Evolutionary conservation across 2,329 filamentous ascomycete genomes (phyloP).

Genomic region (Pseudocercospora pini-densiflorae): DNA sequence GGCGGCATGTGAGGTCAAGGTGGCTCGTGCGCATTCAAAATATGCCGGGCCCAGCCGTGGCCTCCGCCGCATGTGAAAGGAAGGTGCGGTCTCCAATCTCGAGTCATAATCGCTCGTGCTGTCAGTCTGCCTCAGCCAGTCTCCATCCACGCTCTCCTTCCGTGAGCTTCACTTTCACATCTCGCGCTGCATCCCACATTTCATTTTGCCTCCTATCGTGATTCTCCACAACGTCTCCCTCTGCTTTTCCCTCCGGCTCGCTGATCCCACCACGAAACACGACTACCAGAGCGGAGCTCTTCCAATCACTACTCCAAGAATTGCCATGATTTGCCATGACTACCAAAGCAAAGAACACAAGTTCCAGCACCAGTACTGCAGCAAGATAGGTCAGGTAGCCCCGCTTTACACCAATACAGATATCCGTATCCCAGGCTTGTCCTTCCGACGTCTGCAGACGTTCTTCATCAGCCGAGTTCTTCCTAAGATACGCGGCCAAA

Average conservation of each 20-base stretch:
- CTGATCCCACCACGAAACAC: background rate
- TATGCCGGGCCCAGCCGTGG: background rate
- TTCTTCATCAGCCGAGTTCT: background rate
- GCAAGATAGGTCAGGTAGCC: background rate
- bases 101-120: background rate
- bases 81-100: too few relatives aligned
- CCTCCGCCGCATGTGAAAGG: background rate
- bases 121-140: background rate
- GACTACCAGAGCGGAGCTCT: background rate
- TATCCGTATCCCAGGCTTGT: background rate
- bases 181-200: background rate
- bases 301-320: background rate
- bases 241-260: background rate
- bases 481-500: background rate
- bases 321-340: background rate
- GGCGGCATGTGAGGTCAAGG: background rate
- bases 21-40: background rate
- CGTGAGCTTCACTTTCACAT: background rate
- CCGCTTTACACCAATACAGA: background rate
- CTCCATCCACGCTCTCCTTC: background rate
- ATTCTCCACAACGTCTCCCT: background rate
- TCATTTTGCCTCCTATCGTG: background rate
- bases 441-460: background rate
- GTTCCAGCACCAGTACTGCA: background rate
- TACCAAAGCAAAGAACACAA: background rate